Evolutionary conservation across 805 yeast genomes (phyloP).

Genomic region (Allodekkera sacchari): DNA sequence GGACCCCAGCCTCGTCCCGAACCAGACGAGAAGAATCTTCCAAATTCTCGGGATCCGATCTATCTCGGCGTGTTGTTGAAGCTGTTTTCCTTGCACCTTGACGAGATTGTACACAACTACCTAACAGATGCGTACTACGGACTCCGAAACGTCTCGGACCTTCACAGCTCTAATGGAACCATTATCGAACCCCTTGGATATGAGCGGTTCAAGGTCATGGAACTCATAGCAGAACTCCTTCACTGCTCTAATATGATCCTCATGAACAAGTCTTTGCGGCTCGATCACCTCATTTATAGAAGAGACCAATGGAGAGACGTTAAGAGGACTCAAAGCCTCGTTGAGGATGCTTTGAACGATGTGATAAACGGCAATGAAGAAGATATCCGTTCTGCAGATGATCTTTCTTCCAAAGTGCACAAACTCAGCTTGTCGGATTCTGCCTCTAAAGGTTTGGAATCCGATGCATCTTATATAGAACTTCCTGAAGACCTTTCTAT

Average conservation of each 20-base stretch:
- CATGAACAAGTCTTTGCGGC: conserved; percentile 64
- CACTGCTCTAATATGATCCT: conserved; percentile 96
- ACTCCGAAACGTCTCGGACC: conserved; percentile 5
- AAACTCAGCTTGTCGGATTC: conserved; percentile 10
- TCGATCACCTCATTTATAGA: conserved; percentile 51
- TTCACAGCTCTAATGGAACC: conserved; percentile 48
- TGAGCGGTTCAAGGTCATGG: conserved; percentile 83
- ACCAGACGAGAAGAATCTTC: conserved; percentile 41
- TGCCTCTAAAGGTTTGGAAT: conserved; percentile 1
- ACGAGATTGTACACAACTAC: conserved; percentile 23
- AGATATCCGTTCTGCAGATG: neutral
- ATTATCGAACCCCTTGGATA: conserved; percentile 71
- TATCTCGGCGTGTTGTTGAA: conserved; percentile 79
- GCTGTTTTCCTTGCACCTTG: conserved; percentile 48
- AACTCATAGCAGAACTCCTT: conserved; percentile 82
- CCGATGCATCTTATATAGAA: conserved; percentile 16
- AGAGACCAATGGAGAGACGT: conserved; percentile 65
- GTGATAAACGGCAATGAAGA: conserved; percentile 17
- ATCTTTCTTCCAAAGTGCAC: neutral
- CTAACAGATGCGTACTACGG: conserved; percentile 21
- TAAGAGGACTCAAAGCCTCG: conserved; percentile 31
- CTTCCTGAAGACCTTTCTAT: conserved; percentile 30
- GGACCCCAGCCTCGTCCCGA: neutral
- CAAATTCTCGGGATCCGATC: conserved; percentile 84
- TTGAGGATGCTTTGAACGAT: conserved; percentile 27